Percentiles rank a stretch among this genome's conserved stretches.
Conservation (phyloP, 1,284 basidiomycete species). For the Cyathus olla region DNA sequence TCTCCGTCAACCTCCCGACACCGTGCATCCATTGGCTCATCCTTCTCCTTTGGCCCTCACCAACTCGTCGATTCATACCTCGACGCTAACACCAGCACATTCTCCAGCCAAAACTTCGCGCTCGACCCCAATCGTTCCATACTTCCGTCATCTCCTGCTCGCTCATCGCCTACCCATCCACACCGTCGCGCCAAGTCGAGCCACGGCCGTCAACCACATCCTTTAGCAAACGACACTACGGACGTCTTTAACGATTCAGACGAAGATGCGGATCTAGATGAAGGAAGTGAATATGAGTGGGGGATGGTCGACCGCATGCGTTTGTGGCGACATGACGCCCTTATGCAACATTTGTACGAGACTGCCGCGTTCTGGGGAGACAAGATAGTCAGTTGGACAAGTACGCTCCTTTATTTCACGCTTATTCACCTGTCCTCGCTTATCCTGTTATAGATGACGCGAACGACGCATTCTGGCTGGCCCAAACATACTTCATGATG, state of each 20-base stretch:
- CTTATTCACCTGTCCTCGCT: neutral
- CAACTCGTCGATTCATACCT: constrained; percentile 76
- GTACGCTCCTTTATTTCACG: constrained; percentile 61
- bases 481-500: constrained; percentile 96
- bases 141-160: constrained; percentile 74
- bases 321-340: constrained; percentile 96
- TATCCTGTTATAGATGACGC: constrained; percentile 73
- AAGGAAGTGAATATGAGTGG: constrained; percentile 79
- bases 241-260: constrained; percentile 79
- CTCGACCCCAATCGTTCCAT: constrained; percentile 84
- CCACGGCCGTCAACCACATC: constrained; percentile 61
- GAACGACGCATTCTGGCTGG: constrained; percentile 99
- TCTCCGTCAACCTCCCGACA: constrained; percentile 57
- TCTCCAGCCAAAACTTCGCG: constrained; percentile 64
- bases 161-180: constrained; percentile 66
- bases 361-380: constrained; percentile 99
- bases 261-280: constrained; percentile 57
- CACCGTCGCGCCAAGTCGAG: constrained; percentile 62
- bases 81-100: constrained; percentile 66
- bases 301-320: constrained; percentile 95
- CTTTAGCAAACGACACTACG: constrained; percentile 81
- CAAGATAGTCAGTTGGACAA: constrained; percentile 94
- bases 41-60: constrained; percentile 86
- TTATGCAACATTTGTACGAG: constrained; percentile 98
- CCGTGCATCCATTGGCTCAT: constrained; percentile 78